These are phyloP conservation scores for Inonotus obliquus DNA, from an alignment of 1,284 basidiomycete genomes.

Conservation along the genomic window DNA sequence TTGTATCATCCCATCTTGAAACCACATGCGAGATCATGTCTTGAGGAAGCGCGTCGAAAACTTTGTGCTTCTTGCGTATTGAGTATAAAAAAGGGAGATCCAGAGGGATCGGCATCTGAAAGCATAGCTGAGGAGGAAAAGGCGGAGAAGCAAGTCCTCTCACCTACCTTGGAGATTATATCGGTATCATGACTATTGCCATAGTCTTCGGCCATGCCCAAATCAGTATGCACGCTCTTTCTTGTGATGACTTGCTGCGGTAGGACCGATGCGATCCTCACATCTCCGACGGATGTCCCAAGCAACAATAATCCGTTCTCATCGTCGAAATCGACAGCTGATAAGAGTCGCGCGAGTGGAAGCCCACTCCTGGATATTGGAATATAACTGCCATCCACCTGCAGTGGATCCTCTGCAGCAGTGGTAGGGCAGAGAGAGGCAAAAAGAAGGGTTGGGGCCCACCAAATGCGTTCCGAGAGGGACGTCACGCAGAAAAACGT, in stretches of 20 bases:
- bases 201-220: neutral
- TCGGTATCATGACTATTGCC: neutral
- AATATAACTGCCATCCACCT: neutral
- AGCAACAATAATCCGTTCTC: neutral
- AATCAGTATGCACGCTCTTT: neutral
- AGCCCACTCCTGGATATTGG: neutral
- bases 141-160: too few species aligned
- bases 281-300: neutral
- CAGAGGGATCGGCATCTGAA: neutral
- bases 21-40: neutral
- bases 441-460: neutral
- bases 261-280: neutral
- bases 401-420: neutral
- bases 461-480: neutral
- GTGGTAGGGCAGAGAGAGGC: neutral
- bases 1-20: neutral
- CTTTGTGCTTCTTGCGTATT: neutral
- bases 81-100: neutral
- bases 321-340: slow-evolving; percentile 9
- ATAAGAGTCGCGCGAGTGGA: neutral
- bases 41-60: neutral
- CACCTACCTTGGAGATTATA: neutral
- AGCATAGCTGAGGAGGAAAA: neutral
- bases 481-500: neutral
- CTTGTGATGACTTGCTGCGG: neutral